Evolutionary conservation across 768 basidiomycete genomes (phyloP), one percentile per base, ranked within the genome.

Genomic region (Neoboletus brunneissimus): DNA sequence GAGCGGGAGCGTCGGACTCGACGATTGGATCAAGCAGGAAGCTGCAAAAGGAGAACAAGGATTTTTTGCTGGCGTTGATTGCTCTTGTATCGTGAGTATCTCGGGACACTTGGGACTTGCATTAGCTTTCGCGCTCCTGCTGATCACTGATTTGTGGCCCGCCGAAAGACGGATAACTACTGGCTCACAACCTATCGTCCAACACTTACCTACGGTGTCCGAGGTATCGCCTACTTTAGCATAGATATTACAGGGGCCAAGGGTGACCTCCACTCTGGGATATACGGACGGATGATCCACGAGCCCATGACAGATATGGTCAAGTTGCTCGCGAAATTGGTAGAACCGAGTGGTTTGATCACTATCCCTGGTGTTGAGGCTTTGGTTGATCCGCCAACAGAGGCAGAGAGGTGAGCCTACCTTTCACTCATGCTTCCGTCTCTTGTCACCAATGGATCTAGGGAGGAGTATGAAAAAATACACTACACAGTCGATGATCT

Each of bases 41-140:
- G 42, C 23, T 2, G 42, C 23, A 25, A 43, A 43, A 25, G 42
- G 42, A 43, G 22, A 43, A 16, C 42, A 43, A 25, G 42, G 83
- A 16, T 94, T 84, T 78, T 93, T 96, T 69, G 77, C 85, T 31
- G 89, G 86, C 4, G 86, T 92, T 15, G 89, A 93, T 67, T 89
- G 86, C 61, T 87, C 90, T 53, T 96, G 94, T 77, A 95, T 96
- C 63, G 88, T 89, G 64, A 59, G 82, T 74, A 11, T 47, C 40
- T 20, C 25, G 8, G 10, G 25, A 25, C 25, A n/a, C 18, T n/a
- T 45, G 5, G 32, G 13, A 13, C 40, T 20, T 22, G 1, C 8
- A 18, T 20, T 8, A 22, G 12, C 22, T 22, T 42, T 15, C 42
- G 22, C 15, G 42, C 13, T 15, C 6, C 13, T 23, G 6, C 15